Base-by-base conservation (phyloP, 2,329 filamentous ascomycete species). In the Hypoxylon sp. region DNA sequence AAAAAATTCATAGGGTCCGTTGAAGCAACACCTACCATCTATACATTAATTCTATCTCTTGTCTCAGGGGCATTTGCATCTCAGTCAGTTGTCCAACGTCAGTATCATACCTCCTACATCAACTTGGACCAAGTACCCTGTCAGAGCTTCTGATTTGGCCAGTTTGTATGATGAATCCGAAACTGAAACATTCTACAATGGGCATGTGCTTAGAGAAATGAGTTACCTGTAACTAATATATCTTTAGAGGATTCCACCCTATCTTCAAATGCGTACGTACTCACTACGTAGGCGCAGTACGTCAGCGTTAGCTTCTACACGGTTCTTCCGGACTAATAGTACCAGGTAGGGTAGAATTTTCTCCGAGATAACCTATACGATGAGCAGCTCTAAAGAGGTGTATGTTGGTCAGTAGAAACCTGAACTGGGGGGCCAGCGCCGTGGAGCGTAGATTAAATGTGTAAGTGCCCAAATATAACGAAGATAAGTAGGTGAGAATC, bases 241-340 rank as follows among this genome's bases (percentile, higher is more conserved):
- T 49, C 20, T 26, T 30, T 45, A 24, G 14, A 51, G 8, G 18
- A 26, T 54, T 9, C 32, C n/a, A 42, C 26, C 16, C 16, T 24
- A 51, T 48, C 46, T 28, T 12, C 30, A n/a, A 44, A 38, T 26
- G 26, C 49, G 20, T 64, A 58, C 61, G 40, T 46, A 59, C 20
- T 40, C n/a, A 38, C 38, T 55, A 64, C 60, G 60, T 65, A 58
- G 57, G 57, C 45, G 20, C 55, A 38, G 46, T 62, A 65, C 58
- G 65, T 65, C 61, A 68, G 58, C 61, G 9, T 60, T 45, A 45
- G 51, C 26, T 33, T 44, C 24, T 38, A 22, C 44, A 42, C 30
- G 14, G 38, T 32, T 54, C 49, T 20, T 20, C 30, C 30, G 49
- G 45, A 48, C 28, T 40, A 44, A 56, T 33, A n/a, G n/a, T n/a